Evolutionary conservation across 768 basidiomycete genomes (phyloP).

Genomic region (Artomyces pyxidatus): DNA sequence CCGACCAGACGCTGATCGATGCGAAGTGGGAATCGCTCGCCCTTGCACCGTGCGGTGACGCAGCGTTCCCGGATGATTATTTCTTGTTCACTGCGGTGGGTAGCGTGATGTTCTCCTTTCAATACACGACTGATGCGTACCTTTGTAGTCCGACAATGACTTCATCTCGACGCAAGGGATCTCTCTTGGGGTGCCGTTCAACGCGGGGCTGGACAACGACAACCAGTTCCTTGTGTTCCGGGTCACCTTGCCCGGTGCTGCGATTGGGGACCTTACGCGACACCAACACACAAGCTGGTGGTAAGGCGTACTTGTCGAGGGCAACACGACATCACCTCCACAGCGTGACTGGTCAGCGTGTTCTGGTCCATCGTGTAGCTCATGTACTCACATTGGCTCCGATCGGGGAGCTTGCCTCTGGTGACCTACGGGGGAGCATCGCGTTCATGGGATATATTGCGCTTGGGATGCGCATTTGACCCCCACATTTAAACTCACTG

Average conservation of each 20-base stretch:
- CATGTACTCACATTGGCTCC: too few relatives aligned
- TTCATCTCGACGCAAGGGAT: slow-evolving; percentile 49
- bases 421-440: too few relatives aligned
- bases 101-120: background rate
- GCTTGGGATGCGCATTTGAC: too few relatives aligned
- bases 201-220: slow-evolving; percentile 49
- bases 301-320: too few relatives aligned
- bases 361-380: too few relatives aligned
- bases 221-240: slow-evolving; percentile 58
- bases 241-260: slow-evolving; percentile 41
- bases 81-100: slow-evolving; percentile 55
- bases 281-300: too few relatives aligned
- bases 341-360: too few relatives aligned
- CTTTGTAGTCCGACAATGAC: slow-evolving; percentile 49
- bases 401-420: too few relatives aligned
- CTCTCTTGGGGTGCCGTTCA: slow-evolving; percentile 40
- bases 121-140: background rate
- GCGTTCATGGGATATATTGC: too few relatives aligned
- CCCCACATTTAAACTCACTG: too few relatives aligned
- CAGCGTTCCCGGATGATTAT: slow-evolving; percentile 50
- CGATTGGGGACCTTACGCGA: background rate
- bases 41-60: slow-evolving; percentile 45
- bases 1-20: slow-evolving; percentile 46
- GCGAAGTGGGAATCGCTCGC: slow-evolving; percentile 65
- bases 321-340: too few relatives aligned